phyloP scores from a whole-genome alignment of 345 rosid species.

The Ricinus communis region DNA sequence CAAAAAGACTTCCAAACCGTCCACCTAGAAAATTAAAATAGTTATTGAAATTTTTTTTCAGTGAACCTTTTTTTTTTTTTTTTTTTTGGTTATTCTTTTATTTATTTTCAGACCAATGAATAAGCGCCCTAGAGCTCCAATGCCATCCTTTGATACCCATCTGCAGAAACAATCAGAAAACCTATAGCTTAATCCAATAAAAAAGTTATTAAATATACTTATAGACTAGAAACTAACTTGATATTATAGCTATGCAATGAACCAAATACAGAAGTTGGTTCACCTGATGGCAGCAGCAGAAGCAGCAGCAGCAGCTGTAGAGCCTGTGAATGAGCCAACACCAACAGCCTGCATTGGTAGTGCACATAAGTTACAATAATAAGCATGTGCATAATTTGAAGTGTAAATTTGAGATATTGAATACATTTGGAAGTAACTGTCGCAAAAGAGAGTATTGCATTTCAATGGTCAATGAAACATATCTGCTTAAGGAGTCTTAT shows the following conservation, averaged over 20 bases:
- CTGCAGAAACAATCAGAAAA: conserved; percentile 46
- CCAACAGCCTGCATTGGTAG: conserved; percentile 76
- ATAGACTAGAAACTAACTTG: too few species aligned
- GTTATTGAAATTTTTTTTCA: conserved; percentile 20
- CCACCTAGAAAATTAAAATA: conserved; percentile 61
- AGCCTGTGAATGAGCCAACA: conserved; percentile 83
- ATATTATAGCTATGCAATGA: background rate
- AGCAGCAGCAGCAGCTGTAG: conserved; percentile 87
- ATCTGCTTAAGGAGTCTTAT: background rate
- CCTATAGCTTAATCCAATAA: conserved; percentile 20
- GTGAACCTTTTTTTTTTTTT: conserved; percentile 1
- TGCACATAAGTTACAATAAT: conserved; percentile 10
- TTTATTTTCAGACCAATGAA: conserved; percentile 64
- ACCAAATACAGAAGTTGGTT: conserved; percentile 9
- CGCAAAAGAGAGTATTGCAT: background rate
- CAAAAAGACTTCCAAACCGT: conserved; percentile 84
- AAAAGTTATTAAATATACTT: conserved; percentile 7
- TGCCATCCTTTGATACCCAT: conserved; percentile 99
- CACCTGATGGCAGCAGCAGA: conserved; percentile 97
- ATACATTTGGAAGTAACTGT: background rate
- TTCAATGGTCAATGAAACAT: background rate
- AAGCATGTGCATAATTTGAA: background rate
- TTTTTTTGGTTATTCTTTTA: background rate
- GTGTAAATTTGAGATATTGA: background rate
- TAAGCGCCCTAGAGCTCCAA: conserved; percentile 92